Evolutionary conservation across 2,329 filamentous ascomycete species (phyloP).

Genomic region (Ascosphaera acerosa): DNA sequence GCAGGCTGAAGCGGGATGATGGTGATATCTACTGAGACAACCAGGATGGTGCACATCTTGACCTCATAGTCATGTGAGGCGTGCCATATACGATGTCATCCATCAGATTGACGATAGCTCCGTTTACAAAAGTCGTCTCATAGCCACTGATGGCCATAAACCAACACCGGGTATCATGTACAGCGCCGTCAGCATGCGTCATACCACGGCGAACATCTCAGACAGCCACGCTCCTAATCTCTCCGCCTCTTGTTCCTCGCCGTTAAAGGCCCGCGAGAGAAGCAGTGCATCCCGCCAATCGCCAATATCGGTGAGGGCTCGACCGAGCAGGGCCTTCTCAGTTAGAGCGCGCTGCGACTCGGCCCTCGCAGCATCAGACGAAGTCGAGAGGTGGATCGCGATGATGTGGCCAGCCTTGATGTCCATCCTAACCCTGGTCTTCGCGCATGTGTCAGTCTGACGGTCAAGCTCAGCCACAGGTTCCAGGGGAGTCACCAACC

Average conservation of each 20-base stretch:
- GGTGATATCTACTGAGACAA: no score
- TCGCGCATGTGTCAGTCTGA: background rate
- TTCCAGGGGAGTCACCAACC: slow-evolving; percentile 13
- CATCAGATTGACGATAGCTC: no score
- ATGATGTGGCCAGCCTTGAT: slow-evolving; percentile 17
- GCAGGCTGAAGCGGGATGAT: background rate
- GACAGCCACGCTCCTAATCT: slow-evolving; percentile 5
- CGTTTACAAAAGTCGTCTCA: no score
- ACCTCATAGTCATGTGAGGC: no score
- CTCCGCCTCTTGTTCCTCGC: slow-evolving; percentile 4
- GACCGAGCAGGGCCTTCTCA: background rate
- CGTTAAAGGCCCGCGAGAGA: slow-evolving; percentile 1
- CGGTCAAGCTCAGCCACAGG: background rate
- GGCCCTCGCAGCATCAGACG: slow-evolving; percentile 11
- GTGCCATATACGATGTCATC: no score
- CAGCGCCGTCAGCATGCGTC: no score
- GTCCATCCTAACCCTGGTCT: slow-evolving; percentile 18
- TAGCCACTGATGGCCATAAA: no score
- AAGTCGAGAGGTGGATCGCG: slow-evolving; percentile 16
- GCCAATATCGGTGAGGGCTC: background rate
- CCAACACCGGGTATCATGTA: no score
- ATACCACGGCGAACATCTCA: slow-evolving; percentile 3
- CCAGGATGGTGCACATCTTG: no score
- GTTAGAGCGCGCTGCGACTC: slow-evolving; percentile 9
- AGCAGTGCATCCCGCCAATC: background rate